These are phyloP conservation scores for Limonium bicolor DNA, from an alignment of 148 eudicot genomes.

Conservation along the genomic window DNA sequence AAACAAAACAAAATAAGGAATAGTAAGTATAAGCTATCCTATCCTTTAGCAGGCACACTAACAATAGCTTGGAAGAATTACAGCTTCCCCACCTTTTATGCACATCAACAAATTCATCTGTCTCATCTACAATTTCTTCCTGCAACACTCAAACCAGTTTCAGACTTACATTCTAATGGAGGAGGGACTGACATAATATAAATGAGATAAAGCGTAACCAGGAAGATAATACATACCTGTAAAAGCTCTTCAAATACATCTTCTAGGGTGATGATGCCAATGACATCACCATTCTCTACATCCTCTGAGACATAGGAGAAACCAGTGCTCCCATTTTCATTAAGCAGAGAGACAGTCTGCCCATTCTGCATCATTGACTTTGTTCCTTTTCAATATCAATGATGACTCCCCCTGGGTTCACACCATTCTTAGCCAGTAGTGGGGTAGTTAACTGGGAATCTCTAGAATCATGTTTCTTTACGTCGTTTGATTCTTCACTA, in stretches of 20 bases:
- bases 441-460: constrained; percentile 31
- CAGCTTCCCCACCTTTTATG: constrained; percentile 66
- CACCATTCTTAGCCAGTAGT: constrained; percentile 32
- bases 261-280: constrained; percentile 91
- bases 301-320: constrained; percentile 25
- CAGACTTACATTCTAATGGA: too few species aligned
- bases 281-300: constrained; percentile 74
- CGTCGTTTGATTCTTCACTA: constrained; percentile 11
- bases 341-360: background rate
- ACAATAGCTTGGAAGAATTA: too few species aligned
- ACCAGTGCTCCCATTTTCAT: too few species aligned
- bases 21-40: too few species aligned
- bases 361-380: too few species aligned
- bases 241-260: constrained; percentile 97
- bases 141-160: constrained; percentile 15
- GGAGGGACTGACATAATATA: background rate
- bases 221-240: constrained; percentile 30
- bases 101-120: constrained; percentile 91
- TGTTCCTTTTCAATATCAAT: too few species aligned
- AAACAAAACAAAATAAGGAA: too few species aligned
- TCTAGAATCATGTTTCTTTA: constrained; percentile 8
- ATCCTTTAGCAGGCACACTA: too few species aligned
- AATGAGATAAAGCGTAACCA: background rate
- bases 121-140: constrained; percentile 98
- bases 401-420: constrained; percentile 16